A percentile compares a stretch with the other conserved stretches of the same genome.
Evolutionary conservation across 257 asterid species (phyloP).

Genomic region (Pogostemon cablin): DNA sequence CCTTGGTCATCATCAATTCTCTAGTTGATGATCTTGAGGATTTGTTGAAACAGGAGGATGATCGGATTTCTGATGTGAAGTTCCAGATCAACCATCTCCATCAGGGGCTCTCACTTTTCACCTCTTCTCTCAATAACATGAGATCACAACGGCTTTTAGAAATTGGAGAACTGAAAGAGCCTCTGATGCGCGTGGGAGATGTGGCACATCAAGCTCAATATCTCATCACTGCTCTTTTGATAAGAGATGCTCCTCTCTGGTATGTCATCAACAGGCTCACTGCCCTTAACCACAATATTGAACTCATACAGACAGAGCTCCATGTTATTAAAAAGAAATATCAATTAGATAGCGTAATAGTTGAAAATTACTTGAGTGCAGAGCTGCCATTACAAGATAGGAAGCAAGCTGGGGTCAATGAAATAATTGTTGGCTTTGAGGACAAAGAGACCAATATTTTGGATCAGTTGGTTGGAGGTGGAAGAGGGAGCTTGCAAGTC

Average conservation of each 20-base stretch:
- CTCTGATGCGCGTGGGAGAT: conserved; percentile 18
- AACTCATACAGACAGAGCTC: background rate
- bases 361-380: background rate
- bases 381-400: background rate
- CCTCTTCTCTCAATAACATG: conserved; percentile 1
- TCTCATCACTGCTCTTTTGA: conserved; percentile 19
- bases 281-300: conserved; percentile 1
- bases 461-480: too few species aligned
- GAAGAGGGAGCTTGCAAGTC: too few species aligned
- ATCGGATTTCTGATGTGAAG: conserved; percentile 11
- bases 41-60: conserved; percentile 7
- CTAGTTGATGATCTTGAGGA: conserved; percentile 28
- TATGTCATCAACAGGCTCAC: conserved; percentile 20
- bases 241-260: conserved; percentile 23
- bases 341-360: background rate
- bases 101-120: background rate
- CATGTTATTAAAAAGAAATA: background rate
- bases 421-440: too few species aligned
- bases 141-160: background rate
- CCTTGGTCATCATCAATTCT: conserved; percentile 28
- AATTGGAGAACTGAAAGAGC: background rate
- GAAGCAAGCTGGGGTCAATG: too few species aligned
- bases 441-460: too few species aligned
- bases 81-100: conserved; percentile 15
- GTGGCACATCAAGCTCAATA: conserved; percentile 35